Conservation (phyloP, 225 moss, liverwort and hornwort species). For the Marchantia paleacea region DNA sequence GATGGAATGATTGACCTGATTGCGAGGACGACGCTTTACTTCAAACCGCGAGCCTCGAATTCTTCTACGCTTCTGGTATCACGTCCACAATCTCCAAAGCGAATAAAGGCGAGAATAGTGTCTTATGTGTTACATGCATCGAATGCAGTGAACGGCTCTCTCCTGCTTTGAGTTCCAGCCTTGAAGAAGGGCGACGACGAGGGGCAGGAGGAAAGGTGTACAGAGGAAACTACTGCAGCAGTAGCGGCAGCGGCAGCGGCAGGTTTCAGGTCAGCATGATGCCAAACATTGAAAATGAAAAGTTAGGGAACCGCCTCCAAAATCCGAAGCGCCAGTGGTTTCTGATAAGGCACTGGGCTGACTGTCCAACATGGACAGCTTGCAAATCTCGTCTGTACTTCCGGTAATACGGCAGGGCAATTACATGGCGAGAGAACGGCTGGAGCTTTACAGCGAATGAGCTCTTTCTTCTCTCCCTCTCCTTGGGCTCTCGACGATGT, state of each 20-base stretch:
- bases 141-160: not conserved
- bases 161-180: not conserved
- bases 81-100: not conserved
- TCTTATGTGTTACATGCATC: not conserved
- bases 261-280: not conserved
- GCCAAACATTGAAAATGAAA: not conserved
- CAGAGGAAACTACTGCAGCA: not conserved
- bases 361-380: slow-evolving; percentile 5
- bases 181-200: not conserved
- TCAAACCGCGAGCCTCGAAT: no score
- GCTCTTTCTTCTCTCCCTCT: not conserved
- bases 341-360: not conserved
- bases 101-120: not conserved
- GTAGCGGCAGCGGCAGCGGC: no score
- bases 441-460: not conserved
- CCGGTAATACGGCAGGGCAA: not conserved
- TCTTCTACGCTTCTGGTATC: not conserved
- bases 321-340: not conserved
- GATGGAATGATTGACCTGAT: not conserved
- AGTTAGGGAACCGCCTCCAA: not conserved
- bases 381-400: not conserved
- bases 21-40: not conserved
- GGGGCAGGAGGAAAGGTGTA: not conserved
- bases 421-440: not conserved
- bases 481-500: not conserved